Conservation (phyloP, 495 filamentous ascomycete species). For the Cairneyella variabilis region DNA sequence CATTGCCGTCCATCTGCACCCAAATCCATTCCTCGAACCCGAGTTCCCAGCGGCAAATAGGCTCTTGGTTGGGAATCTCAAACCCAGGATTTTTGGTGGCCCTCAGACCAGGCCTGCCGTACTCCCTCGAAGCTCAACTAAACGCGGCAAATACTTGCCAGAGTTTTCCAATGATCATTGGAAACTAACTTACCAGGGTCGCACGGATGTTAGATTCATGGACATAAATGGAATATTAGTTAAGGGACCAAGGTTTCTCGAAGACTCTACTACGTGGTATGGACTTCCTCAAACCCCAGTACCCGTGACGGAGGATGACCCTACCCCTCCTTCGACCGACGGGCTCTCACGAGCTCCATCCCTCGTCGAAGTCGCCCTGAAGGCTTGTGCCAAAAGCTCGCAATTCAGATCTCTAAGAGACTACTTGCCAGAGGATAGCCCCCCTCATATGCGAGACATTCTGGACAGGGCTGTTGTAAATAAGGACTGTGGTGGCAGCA, state of each 20-base stretch:
- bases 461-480: constrained; percentile 29
- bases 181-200: constrained; percentile 20
- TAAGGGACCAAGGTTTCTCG: constrained; percentile 25
- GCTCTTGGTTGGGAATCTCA: not conserved
- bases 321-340: constrained; percentile 7
- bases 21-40: constrained; percentile 45
- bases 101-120: no score
- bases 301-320: constrained; percentile 1
- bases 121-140: not conserved
- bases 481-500: constrained; percentile 45
- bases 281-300: constrained; percentile 4
- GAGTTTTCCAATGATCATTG: not conserved
- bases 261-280: not conserved
- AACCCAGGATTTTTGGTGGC: no score
- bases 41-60: constrained; percentile 5
- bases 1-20: constrained; percentile 34
- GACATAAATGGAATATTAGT: constrained; percentile 17
- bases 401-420: constrained; percentile 19
- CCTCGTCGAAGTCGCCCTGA: constrained; percentile 25
- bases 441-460: constrained; percentile 37
- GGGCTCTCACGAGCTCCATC: constrained; percentile 23
- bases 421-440: constrained; percentile 12
- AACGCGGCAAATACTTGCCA: not conserved
- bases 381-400: constrained; percentile 19
- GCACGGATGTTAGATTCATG: constrained; percentile 24